phyloP scores from a whole-genome alignment of 169 alveolate genomes.

The Plasmodium relictum region DNA sequence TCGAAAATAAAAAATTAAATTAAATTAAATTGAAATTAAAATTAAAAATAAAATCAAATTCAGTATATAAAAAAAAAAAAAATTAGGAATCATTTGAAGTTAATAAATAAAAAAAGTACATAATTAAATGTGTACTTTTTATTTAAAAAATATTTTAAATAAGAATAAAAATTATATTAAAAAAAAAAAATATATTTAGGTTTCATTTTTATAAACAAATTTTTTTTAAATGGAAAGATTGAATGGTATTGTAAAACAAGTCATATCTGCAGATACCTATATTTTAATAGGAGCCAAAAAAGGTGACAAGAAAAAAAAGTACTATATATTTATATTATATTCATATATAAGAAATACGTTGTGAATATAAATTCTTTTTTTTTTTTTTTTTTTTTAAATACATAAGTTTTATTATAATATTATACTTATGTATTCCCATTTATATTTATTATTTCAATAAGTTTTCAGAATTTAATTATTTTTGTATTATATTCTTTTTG shows the following conservation, averaged over 20 bases:
- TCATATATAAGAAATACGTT: neutral
- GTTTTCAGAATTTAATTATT: neutral
- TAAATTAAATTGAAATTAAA: too few relatives aligned
- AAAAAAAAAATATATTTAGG: neutral
- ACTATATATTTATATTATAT: conserved; percentile 1
- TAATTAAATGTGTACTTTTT: conserved; percentile 20
- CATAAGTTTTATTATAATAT: neutral
- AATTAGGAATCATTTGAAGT: neutral
- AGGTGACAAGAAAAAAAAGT: conserved; percentile 23
- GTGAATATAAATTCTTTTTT: neutral
- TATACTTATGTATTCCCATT: neutral
- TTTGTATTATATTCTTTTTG: too few relatives aligned
- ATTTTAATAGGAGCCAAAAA: conserved; percentile 63
- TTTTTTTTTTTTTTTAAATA: neutral
- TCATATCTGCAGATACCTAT: conserved; percentile 74
- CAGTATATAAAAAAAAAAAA: neutral
- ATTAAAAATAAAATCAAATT: too few relatives aligned
- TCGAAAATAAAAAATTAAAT: too few relatives aligned
- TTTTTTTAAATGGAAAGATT: conserved; percentile 66
- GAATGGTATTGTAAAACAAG: conserved; percentile 74
- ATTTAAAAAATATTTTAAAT: neutral
- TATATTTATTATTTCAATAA: neutral
- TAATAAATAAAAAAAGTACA: neutral
- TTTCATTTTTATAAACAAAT: conserved; percentile 5
- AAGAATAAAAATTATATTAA: neutral